Evolutionary conservation across 352 stramenopile genomes (phyloP).

Genomic region (Globisporangium perplexum): DNA sequence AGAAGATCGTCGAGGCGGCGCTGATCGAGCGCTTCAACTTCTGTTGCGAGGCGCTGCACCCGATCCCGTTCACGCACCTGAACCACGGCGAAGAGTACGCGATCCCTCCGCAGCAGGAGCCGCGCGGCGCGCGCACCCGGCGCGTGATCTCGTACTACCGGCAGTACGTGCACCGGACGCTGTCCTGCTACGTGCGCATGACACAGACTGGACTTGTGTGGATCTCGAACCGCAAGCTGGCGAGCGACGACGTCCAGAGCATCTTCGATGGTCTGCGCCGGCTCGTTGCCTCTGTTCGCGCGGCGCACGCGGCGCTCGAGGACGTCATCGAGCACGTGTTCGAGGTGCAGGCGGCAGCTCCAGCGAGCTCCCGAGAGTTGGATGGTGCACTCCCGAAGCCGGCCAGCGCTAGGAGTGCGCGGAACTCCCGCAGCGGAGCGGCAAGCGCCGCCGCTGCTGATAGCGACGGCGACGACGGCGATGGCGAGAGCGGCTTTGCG

Average conservation of each 20-base stretch:
- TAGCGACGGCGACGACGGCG: not conserved
- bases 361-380: not conserved
- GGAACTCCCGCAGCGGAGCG: not conserved
- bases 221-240: constrained; percentile 75
- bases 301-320: constrained; percentile 32
- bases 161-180: constrained; percentile 16
- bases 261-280: constrained; percentile 60
- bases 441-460: not conserved
- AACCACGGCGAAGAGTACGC: constrained; percentile 16
- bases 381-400: no score
- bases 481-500: constrained; percentile 1
- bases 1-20: constrained; percentile 51
- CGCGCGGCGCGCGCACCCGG: constrained; percentile 6
- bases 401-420: not conserved
- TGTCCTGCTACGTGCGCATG: constrained; percentile 23
- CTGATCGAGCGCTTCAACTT: constrained; percentile 63
- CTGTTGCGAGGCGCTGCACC: constrained; percentile 54
- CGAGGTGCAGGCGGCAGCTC: constrained; percentile 16
- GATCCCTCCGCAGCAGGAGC: constrained; percentile 11
- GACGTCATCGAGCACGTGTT: constrained; percentile 27
- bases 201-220: constrained; percentile 74
- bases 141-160: constrained; percentile 16
- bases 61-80: constrained; percentile 18
- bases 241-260: constrained; percentile 58
- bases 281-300: constrained; percentile 42